Evolutionary conservation across 2,329 filamentous ascomycete species (phyloP).

Genomic region (Aspergillus arachidicola): DNA sequence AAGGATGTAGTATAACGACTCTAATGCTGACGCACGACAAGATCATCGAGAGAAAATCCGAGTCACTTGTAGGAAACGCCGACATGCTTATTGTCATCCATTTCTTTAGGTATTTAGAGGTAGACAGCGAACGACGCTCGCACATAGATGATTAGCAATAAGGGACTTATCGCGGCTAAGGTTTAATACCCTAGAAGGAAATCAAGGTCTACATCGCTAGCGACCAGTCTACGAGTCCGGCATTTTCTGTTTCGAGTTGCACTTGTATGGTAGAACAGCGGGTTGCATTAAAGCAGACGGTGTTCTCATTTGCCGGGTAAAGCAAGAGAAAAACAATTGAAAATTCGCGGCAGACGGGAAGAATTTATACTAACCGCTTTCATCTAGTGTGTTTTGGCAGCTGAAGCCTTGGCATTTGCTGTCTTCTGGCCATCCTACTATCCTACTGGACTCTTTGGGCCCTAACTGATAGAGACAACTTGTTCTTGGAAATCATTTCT

Average conservation of each 20-base stretch:
- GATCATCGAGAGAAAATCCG: neutral
- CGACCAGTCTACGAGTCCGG: neutral
- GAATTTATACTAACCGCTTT: neutral
- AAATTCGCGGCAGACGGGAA: neutral
- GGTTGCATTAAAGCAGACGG: constrained; percentile 8
- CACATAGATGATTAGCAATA: constrained; percentile 5
- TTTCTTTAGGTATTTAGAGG: constrained; percentile 23
- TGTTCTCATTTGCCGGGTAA: neutral
- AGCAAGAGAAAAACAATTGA: neutral
- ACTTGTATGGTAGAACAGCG: neutral
- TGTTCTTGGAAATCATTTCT: neutral
- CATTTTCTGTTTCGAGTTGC: neutral
- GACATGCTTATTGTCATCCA: constrained; percentile 13
- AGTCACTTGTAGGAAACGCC: neutral
- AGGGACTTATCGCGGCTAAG: constrained; percentile 19
- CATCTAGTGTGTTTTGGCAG: neutral
- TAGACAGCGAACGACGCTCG: constrained; percentile 22
- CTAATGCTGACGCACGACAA: constrained; percentile 13
- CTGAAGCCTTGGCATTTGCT: neutral
- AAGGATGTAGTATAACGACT: constrained; percentile 17
- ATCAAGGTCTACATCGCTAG: no score
- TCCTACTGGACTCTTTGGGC: neutral
- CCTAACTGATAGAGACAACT: neutral
- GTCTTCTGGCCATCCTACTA: neutral
- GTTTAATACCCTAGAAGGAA: constrained; percentile 14